A percentile compares a stretch with the other conserved stretches of the same genome.
Conservation (phyloP, 2,329 filamentous ascomycete genomes). For the Talaromyces sp. region DNA sequence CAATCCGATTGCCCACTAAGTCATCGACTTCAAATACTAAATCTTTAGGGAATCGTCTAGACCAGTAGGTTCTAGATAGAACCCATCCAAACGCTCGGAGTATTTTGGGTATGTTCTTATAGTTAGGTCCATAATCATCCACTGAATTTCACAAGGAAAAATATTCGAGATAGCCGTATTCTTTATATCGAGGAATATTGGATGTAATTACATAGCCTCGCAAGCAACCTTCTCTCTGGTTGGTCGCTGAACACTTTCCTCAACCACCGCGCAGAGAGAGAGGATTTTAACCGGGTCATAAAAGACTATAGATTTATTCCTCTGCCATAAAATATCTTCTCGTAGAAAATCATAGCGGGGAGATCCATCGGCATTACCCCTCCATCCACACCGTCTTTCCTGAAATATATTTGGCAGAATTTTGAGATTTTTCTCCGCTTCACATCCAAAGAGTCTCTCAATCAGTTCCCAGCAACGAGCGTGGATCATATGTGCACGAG, state of each 20-base stretch:
- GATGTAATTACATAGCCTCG: neutral
- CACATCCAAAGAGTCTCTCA: constrained; percentile 3
- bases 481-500: constrained; percentile 1
- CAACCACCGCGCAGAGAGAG: constrained; percentile 5
- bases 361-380: neutral
- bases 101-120: constrained; percentile 2
- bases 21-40: constrained; percentile 5
- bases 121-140: constrained; percentile 5
- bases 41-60: constrained; percentile 4
- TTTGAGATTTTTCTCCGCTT: constrained; percentile 5
- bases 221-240: neutral
- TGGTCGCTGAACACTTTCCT: constrained; percentile 7
- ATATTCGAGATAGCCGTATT: constrained; percentile 9
- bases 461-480: constrained; percentile 7
- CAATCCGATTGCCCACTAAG: neutral
- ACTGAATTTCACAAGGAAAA: constrained; percentile 23
- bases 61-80: constrained; percentile 5
- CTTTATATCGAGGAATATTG: neutral
- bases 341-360: neutral
- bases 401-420: neutral
- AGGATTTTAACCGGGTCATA: constrained; percentile 7
- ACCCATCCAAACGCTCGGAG: constrained; percentile 9
- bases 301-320: neutral
- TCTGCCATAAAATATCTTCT: neutral
- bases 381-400: neutral